Base-by-base conservation (phyloP, 192 early-diverging fungal species). In the Dissophora globulifera region DNA sequence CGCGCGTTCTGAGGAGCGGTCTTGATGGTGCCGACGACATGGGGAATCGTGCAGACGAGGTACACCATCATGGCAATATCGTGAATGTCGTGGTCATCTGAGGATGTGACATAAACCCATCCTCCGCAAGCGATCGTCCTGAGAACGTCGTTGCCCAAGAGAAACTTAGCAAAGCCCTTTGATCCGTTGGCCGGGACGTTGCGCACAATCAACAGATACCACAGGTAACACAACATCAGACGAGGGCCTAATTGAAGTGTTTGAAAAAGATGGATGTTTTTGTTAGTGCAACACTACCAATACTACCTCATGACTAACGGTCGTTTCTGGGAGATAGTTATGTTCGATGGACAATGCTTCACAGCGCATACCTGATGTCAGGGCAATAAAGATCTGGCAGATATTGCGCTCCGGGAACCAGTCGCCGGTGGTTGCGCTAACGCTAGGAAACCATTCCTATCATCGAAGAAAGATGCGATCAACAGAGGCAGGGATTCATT, bases 31-130 rank as follows among this genome's bases (percentile, higher is more conserved):
- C 90, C 83, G 17, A 89, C 19, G 80, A 90, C 89, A 75, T 92
- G 93, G 3, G 91, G 90, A 56, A 94, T 78, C 16, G 90, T 94
- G 54, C 83, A 83, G 26, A 94, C n/a, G 58, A 94, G 72, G 72
- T 94, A 94, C 6, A 86, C 35, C 10, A 92, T 86, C 93, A 94
- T 94, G 69, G 89, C 88, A 54, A 94, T 82, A 50, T 94, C 93
- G 61, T 94, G 93, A 26, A 86, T 83, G 22, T 85, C 79, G 71
- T 92, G 93, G 78, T 94, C 91, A 59, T 94, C 93, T 19, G 89
- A 85, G 0, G 90, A 92, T 6, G 90, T 94, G 60, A 94, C 85
- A 62, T 93, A 94, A 4, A 91, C 89, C 93, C 93, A 94, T 23
- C 93, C 91, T 41, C 91, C 93, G 47, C 91, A 92, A 9, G 91